Base-by-base conservation (phyloP, 352 stramenopile species). In the Phytopythium montanum region DNA sequence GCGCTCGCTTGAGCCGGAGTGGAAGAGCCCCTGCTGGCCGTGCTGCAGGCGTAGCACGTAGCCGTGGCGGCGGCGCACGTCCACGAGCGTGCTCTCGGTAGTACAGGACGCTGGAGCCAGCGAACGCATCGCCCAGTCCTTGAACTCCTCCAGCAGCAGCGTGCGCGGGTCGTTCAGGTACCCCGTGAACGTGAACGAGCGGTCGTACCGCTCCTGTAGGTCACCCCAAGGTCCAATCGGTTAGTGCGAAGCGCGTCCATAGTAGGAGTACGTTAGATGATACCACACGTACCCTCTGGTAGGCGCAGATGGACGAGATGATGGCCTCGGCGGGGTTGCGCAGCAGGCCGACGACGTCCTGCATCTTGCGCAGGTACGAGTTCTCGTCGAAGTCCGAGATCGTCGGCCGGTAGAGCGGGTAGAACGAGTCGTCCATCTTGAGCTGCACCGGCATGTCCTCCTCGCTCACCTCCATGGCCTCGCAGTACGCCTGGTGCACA, bases 321-420 rank as follows among this genome's bases (percentile, higher is more conserved):
- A 94, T 92, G 28, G 81, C 85, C 56, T 94, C 85, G 0, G 85
- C 82, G 0, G 85, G 82, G 67, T 92, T 92, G 3, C 84, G 74
- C 58, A 94, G 69, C 48, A 94, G 54, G 1, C 85, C 85, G 8
- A 91, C 79, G 23, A 89, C 82, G 68, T 92, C 82, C 67, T 92
- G 82, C 82, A 94, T 94, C 75, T 92, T 94, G 58, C 85, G 82
- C 60, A 94, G 73, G 67, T 91, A 94, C 63, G 85, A 90, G 61
- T 94, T 87, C 66, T 94, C 82, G 64, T 92, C 82, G 64, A 94
- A 94, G 59, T 94, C 85, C 31, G 79, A 81, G 56, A 87, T 78
- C 13, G 78, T 84, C 19, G 85, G 85, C 56, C 82, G 81, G 64
- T 90, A 88, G 2, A 79, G 66, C 38, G 85, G 82, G 61, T 90